These are phyloP conservation scores for Wallemia ichthyophaga DNA, from an alignment of 1,284 basidiomycete species.

Conservation along the genomic window DNA sequence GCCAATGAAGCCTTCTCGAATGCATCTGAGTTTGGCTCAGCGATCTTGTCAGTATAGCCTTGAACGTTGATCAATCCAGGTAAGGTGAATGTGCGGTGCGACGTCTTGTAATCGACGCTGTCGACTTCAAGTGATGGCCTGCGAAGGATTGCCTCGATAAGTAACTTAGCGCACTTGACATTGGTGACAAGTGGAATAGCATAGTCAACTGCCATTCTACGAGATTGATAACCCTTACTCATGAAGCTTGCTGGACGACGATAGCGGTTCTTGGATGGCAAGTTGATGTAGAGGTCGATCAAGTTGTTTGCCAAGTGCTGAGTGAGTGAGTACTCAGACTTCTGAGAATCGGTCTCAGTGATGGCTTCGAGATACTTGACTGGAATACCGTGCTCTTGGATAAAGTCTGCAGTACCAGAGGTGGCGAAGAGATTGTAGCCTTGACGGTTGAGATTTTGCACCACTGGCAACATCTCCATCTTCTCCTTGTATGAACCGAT, in stretches of 20 bases:
- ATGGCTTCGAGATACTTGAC: slow-evolving; percentile 66
- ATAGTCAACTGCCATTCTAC: slow-evolving; percentile 98
- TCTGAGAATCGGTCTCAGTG: slow-evolving; percentile 45
- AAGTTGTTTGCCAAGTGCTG: slow-evolving; percentile 84
- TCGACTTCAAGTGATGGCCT: slow-evolving; percentile 60
- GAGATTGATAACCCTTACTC: slow-evolving; percentile 84
- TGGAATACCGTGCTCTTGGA: slow-evolving; percentile 38
- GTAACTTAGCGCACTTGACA: slow-evolving; percentile 92
- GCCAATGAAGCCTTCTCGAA: slow-evolving; percentile 41
- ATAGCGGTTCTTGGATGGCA: slow-evolving; percentile 94
- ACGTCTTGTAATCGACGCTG: slow-evolving; percentile 77
- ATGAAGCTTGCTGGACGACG: slow-evolving; percentile 88
- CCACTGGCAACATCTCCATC: slow-evolving; percentile 74
- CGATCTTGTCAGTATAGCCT: slow-evolving; percentile 42
- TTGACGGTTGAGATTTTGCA: slow-evolving; percentile 78
- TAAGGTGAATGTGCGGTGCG: slow-evolving; percentile 64
- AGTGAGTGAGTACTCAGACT: slow-evolving; percentile 79
- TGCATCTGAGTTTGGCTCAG: slow-evolving; percentile 28
- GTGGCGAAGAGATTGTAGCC: slow-evolving; percentile 96
- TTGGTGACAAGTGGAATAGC: slow-evolving; percentile 93
- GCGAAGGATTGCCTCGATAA: slow-evolving; percentile 78
- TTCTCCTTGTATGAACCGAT: slow-evolving; percentile 95
- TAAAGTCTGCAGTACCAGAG: slow-evolving; percentile 82
- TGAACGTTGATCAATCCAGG: slow-evolving; percentile 74
- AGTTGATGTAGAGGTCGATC: slow-evolving; percentile 96